Base-by-base conservation (phyloP, 1,284 basidiomycete genomes). In the Pseudozyma pruni region DNA sequence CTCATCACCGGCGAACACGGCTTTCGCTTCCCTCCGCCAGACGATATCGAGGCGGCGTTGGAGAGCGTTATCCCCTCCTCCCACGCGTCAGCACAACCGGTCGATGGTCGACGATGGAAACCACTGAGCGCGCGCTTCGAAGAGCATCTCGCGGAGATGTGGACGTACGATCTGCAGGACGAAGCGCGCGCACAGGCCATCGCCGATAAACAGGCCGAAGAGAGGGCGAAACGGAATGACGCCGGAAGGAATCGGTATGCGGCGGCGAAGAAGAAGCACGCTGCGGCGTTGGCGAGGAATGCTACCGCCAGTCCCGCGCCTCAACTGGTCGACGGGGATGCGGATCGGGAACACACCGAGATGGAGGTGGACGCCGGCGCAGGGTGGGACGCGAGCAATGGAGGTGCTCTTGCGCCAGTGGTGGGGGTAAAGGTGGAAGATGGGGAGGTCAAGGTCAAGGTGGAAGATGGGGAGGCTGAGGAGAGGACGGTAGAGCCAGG, bases 1-100 rank as follows among this genome's bases (percentile, higher is more conserved):
- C 86, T 96, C 62, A 96, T 97, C 80, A 89, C 93, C 27, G 94
- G 94, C 0, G 59, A 71, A n/a, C 83, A 90, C 46, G 61, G 69
- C 5, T 98, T 96, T 79, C 87, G 87, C 1, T 91, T 87, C 76
- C 88, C 90, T 2, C 94, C 93, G 2, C 66, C 75, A 1, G 52
- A 48, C 8, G 67, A 75, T 23, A 57, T 81, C 19, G 74, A 80
- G 22, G 70, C 64, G 11, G 60, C 27, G 14, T 31, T 80, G n/a
- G 56, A 64, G 20, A 31, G 13, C 7, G 60, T 48, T 11, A 32
- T 37, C 23, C 25, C 34, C 8, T 6, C 40, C 19, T 19, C 44
- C 16, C 4, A 9, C 23, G 22, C 43, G 17, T 11, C 27, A n/a
- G n/a, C n/a, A n/a, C n/a, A n/a, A n/a, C n/a, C n/a, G n/a, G n/a